Evolutionary conservation across 495 filamentous ascomycete genomes (phyloP).

Genomic region (Neurospora sp.): DNA sequence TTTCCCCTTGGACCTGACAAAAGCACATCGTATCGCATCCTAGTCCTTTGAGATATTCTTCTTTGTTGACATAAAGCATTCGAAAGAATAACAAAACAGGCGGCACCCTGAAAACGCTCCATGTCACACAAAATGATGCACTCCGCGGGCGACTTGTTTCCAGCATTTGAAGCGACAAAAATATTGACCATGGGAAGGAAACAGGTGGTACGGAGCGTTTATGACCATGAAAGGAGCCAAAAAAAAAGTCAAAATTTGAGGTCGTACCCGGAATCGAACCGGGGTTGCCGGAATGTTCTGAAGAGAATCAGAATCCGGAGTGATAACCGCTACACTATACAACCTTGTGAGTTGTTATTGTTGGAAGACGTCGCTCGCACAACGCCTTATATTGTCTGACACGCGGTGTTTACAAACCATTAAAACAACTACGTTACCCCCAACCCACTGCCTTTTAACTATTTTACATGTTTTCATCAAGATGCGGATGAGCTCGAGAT

Average conservation of each 20-base stretch:
- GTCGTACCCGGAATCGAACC: slow-evolving; percentile 27
- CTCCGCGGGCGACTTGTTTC: neutral
- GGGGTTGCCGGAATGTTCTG: slow-evolving; percentile 17
- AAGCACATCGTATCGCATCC: neutral
- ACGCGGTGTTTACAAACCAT: neutral
- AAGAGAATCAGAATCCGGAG: neutral
- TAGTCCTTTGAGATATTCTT: neutral
- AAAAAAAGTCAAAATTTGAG: neutral
- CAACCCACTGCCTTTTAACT: neutral
- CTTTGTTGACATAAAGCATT: neutral
- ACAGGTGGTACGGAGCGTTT: neutral
- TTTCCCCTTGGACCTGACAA: neutral
- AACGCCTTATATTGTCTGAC: neutral
- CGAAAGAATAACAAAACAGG: neutral
- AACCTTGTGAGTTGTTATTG: neutral
- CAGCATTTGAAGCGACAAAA: neutral
- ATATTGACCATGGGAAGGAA: neutral
- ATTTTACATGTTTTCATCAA: neutral
- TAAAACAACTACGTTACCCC: neutral
- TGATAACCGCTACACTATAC: slow-evolving; percentile 1
- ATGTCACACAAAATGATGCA: neutral
- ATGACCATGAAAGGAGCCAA: neutral
- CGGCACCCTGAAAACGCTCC: neutral
- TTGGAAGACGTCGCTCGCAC: neutral
- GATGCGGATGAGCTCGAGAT: neutral